Conservation (phyloP, 768 basidiomycete genomes). For the Tylopilus sp. region DNA sequence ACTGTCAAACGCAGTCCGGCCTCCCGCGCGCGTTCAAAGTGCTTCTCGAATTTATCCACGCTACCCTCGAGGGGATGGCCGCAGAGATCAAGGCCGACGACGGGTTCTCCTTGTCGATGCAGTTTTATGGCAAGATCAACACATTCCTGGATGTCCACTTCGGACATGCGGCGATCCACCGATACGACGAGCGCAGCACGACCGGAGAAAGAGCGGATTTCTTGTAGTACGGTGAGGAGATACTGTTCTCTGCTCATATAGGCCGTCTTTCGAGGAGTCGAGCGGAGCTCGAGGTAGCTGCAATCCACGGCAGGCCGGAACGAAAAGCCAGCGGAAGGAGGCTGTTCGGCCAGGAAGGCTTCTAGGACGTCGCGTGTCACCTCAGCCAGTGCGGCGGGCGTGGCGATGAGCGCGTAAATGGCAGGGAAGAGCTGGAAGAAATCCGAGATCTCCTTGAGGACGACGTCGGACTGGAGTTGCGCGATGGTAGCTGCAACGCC, state of each 20-base stretch:
- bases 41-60: slow-evolving; percentile 45
- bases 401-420: slow-evolving; percentile 75
- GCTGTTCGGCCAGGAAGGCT: slow-evolving; percentile 46
- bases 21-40: slow-evolving; percentile 51
- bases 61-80: slow-evolving; percentile 68
- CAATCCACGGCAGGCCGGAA: slow-evolving; percentile 47
- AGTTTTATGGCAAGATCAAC: slow-evolving; percentile 54
- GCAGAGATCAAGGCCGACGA: slow-evolving; percentile 81
- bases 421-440: slow-evolving; percentile 76
- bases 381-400: slow-evolving; percentile 47
- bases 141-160: slow-evolving; percentile 49
- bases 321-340: slow-evolving; percentile 29
- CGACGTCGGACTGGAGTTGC: slow-evolving; percentile 37
- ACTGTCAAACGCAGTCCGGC: slow-evolving; percentile 72
- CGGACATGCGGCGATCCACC: slow-evolving; percentile 68
- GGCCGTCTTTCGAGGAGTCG: slow-evolving; percentile 60
- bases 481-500: slow-evolving; percentile 45
- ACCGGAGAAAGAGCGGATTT: slow-evolving; percentile 55
- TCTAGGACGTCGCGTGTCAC: slow-evolving; percentile 65
- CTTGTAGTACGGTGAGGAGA: slow-evolving; percentile 60
- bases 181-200: slow-evolving; percentile 67
- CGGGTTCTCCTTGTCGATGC: slow-evolving; percentile 51
- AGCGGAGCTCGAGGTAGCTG: slow-evolving; percentile 78
- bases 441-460: slow-evolving; percentile 55
- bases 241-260: slow-evolving; percentile 61